A percentile compares a stretch with the other conserved stretches of the same genome.
Evolutionary conservation across 305 asterid genomes (phyloP).

Genomic region (Solanum hybrid): DNA sequence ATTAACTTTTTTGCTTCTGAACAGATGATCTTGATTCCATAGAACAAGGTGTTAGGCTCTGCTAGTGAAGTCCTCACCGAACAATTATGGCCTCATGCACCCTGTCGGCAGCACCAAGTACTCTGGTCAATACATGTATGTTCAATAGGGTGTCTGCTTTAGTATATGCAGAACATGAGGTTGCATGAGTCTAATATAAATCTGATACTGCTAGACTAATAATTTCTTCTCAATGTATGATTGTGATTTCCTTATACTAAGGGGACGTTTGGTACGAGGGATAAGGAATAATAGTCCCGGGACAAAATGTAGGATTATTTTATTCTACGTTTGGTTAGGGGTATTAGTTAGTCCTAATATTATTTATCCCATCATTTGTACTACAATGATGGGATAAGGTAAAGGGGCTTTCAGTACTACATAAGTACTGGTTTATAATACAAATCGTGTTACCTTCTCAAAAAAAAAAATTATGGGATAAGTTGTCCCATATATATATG

Average conservation of each 20-base stretch:
- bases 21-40: conserved; percentile 2
- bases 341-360: neutral
- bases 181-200: neutral
- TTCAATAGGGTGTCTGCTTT: neutral
- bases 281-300: neutral
- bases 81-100: neutral
- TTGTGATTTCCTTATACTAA: neutral
- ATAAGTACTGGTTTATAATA: no score
- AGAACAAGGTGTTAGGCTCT: neutral
- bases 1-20: neutral
- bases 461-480: neutral
- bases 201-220: neutral
- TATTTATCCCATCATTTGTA: neutral
- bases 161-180: neutral
- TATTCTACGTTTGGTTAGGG: neutral
- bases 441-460: no score
- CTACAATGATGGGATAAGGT: neutral
- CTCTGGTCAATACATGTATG: neutral
- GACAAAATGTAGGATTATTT: neutral
- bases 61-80: neutral
- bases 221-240: neutral
- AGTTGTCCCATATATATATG: neutral
- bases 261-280: neutral
- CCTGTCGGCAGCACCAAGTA: neutral
- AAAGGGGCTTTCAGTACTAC: no score